Evolutionary conservation across 129 eudicot genomes (phyloP).

Genomic region (Saussurea involucrata): DNA sequence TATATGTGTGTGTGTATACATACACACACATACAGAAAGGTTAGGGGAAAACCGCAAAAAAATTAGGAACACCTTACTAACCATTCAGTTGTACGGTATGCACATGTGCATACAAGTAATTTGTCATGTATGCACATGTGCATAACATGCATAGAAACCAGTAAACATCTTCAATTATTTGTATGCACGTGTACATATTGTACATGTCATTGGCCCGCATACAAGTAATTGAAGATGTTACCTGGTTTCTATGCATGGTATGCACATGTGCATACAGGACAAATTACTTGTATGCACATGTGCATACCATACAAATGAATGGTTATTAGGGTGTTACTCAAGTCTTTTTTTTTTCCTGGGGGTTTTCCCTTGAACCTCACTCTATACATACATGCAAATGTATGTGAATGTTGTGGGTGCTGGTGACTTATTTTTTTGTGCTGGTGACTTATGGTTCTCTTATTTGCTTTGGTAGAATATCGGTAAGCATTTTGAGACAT

Average conservation of each 20-base stretch:
- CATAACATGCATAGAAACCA: no score
- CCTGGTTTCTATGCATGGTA: no score
- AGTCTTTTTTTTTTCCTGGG: neutral
- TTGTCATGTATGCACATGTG: neutral
- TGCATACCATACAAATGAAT: neutral
- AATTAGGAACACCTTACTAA: neutral
- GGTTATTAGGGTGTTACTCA: neutral
- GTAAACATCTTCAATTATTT: no score
- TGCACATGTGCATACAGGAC: neutral
- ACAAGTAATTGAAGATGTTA: neutral
- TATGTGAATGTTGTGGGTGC: neutral
- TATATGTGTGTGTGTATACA: neutral
- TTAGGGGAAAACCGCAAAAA: neutral
- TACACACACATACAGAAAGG: neutral
- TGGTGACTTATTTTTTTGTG: slow-evolving; percentile 4
- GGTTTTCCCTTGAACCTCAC: neutral
- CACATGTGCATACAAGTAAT: neutral
- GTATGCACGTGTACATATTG: neutral
- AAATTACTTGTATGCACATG: neutral
- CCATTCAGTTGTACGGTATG: neutral
- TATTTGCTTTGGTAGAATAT: slow-evolving; percentile 48
- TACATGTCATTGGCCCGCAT: neutral
- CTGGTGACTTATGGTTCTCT: slow-evolving; percentile 4
- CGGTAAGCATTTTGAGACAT: slow-evolving; percentile 86
- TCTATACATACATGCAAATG: neutral